Conservation (phyloP, 2,329 filamentous ascomycete species). For the Ophiobolus disseminans region DNA sequence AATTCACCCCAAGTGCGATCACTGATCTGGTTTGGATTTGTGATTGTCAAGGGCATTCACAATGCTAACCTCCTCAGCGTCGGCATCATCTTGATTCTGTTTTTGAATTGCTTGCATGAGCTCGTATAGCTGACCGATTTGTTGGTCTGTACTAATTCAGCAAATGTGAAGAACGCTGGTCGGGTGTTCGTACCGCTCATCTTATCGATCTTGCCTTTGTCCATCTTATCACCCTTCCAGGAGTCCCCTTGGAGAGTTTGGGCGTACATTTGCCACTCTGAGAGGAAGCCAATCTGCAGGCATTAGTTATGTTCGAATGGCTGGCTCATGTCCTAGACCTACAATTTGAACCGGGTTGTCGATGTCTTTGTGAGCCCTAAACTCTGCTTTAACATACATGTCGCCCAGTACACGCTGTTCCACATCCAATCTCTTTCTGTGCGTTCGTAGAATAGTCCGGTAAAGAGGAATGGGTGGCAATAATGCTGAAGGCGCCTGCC, state of each 20-base stretch:
- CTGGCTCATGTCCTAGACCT: slow-evolving; percentile 46
- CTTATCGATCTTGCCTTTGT: slow-evolving; percentile 83
- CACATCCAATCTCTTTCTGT: slow-evolving; percentile 76
- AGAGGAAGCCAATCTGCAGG: slow-evolving; percentile 88
- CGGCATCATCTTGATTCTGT: slow-evolving; percentile 57
- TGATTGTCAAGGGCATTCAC: slow-evolving; percentile 40
- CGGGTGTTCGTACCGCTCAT: slow-evolving; percentile 77
- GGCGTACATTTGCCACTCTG: slow-evolving; percentile 95
- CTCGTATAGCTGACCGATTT: slow-evolving; percentile 92
- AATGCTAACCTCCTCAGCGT: slow-evolving; percentile 32
- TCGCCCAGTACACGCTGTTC: slow-evolving; percentile 86
- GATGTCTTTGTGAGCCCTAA: slow-evolving; percentile 79
- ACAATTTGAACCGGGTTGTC: slow-evolving; percentile 95
- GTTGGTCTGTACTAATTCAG: slow-evolving; percentile 70
- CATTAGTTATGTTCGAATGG: slow-evolving; percentile 9
- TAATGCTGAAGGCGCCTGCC: slow-evolving; percentile 66
- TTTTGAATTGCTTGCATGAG: slow-evolving; percentile 82
- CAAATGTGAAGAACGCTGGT: neutral
- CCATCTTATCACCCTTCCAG: slow-evolving; percentile 86
- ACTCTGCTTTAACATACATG: slow-evolving; percentile 92
- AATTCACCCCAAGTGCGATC: slow-evolving; percentile 19
- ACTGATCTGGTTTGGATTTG: slow-evolving; percentile 37
- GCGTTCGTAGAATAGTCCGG: slow-evolving; percentile 82
- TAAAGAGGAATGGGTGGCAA: slow-evolving; percentile 90
- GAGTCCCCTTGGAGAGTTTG: slow-evolving; percentile 87